Evolutionary conservation across 2,329 filamentous ascomycete genomes (phyloP).

Genomic region (Dryadomyces sulphureus): DNA sequence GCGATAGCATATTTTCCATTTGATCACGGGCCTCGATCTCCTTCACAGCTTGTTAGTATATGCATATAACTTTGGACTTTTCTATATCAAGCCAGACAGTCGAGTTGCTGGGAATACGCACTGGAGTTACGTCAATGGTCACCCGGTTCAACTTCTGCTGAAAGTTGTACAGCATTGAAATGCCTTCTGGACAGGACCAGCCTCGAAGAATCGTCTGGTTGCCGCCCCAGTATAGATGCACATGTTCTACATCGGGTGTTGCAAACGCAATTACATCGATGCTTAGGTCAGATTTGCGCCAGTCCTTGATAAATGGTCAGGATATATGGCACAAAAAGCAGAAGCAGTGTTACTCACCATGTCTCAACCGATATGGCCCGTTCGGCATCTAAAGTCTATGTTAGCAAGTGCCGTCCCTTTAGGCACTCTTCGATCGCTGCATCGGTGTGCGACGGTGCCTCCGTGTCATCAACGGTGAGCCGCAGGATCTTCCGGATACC

Average conservation of each 20-base stretch:
- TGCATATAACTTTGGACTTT: not conserved
- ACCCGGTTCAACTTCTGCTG: slow-evolving; percentile 11
- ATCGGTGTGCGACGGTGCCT: slow-evolving; percentile 9
- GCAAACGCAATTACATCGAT: slow-evolving; percentile 10
- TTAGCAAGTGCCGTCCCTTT: not conserved
- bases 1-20: not conserved
- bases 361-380: slow-evolving; percentile 7
- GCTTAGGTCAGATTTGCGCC: slow-evolving; percentile 10
- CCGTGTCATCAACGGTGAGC: slow-evolving; percentile 10
- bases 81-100: not conserved
- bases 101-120: slow-evolving; percentile 1
- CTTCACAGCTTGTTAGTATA: not conserved
- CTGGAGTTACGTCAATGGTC: slow-evolving; percentile 13
- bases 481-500: slow-evolving; percentile 1
- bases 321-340: not conserved
- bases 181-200: slow-evolving; percentile 17
- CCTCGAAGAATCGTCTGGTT: slow-evolving; percentile 18
- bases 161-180: slow-evolving; percentile 11
- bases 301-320: slow-evolving; percentile 7
- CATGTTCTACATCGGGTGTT: slow-evolving; percentile 9
- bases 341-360: slow-evolving; percentile 1
- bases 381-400: not conserved
- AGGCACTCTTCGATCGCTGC: slow-evolving; percentile 10
- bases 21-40: not conserved
- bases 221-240: slow-evolving; percentile 18